Base-by-base conservation (phyloP, 495 filamentous ascomycete genomes). In the Penicillium roqueforti region DNA sequence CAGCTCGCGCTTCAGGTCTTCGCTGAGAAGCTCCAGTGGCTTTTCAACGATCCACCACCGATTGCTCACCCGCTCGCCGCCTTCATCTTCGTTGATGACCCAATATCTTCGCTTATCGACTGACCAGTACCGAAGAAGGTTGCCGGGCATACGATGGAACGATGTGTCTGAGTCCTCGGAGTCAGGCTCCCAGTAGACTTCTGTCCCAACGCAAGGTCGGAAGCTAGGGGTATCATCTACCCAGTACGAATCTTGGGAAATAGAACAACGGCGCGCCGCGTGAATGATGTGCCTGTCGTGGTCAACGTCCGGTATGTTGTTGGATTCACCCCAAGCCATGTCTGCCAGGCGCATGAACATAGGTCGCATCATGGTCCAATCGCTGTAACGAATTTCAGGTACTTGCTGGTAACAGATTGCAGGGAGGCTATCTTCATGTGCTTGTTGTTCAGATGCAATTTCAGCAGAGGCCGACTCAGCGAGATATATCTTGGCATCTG, bases 1-100 rank as follows among this genome's bases (percentile, higher is more conserved):
- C 5, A 57, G 23, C 14, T 52, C 28, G n/a, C 2, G 18, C 40
- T 47, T 38, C 26, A 45, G 10, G 16, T 39, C 47, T 14, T 57
- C 39, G 3, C 50, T 46, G 11, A 53, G 38, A 53, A 57, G n/a
- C 10, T 57, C 47, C 40, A 14, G 22, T 50, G 53, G 50, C 31
- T 53, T 57, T 16, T 57, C 49, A 31, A 53, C 49, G n/a, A 57
- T 40, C 54, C 54, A 57, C 48, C 45, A 49, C 53, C 28, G 28
- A 11, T 42, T 22, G 13, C 20, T 11, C 34, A 42, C 14, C 7
- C 40, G 19, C 9, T 16, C 9, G 36, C 7, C 38, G 0, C 18
- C 20, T 36, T 47, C 18, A 5, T 41, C 22, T 20, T 49, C 52
- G 3, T 32, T 8, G 14, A 55, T 40, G 22, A 55, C 19, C 53